Base-by-base conservation (phyloP, 1,284 basidiomycete genomes). In the Jaminaea rosea region DNA sequence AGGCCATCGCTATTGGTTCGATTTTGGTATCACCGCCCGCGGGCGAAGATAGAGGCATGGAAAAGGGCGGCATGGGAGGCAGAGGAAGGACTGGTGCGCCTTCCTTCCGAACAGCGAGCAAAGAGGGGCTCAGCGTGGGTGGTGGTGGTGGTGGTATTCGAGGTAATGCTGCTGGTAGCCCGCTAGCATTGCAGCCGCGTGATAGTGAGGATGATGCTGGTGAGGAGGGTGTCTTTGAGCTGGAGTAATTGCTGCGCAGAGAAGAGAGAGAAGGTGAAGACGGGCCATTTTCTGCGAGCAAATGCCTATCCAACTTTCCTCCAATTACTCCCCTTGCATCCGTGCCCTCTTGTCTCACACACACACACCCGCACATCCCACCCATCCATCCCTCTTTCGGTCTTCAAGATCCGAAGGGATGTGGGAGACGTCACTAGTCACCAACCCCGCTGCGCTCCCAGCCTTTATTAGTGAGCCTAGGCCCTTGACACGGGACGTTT, bases 201-300 rank as follows among this genome's bases (percentile, higher is more conserved):
- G 37, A 28, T n/a, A 52, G 52, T 10, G 54, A 62, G 29, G 68
- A 64, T 27, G 56, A 34, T 17, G 69, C 65, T 42, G 59, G 60
- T 32, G 67, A 73, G 11, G 70, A 72, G 37, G 58, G 67, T 3
- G 69, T 73, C 31, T 73, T 73, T 34, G 69, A 73, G 51, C 58
- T 73, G 23, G 70, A 73, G 44, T 73, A 50, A 50, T 41, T 9
- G 26, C 9, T 6, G 19, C 19, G 13, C 23, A 31, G 27, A 13
- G 37, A 26, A 26, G 26, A 27, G 29, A 7, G 21, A 26, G 26
- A n/a, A 17, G 26, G 5, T 28, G 7, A 10, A 46, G 5, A 7
- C 41, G 13, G 9, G 5, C 41, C n/a, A n/a, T n/a, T n/a, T n/a
- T n/a, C n/a, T n/a, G n/a, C n/a, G n/a, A n/a, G n/a, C n/a, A n/a